These are phyloP conservation scores for Vaucheria bursata DNA, from an alignment of 352 stramenopile genomes.

Conservation along the genomic window DNA sequence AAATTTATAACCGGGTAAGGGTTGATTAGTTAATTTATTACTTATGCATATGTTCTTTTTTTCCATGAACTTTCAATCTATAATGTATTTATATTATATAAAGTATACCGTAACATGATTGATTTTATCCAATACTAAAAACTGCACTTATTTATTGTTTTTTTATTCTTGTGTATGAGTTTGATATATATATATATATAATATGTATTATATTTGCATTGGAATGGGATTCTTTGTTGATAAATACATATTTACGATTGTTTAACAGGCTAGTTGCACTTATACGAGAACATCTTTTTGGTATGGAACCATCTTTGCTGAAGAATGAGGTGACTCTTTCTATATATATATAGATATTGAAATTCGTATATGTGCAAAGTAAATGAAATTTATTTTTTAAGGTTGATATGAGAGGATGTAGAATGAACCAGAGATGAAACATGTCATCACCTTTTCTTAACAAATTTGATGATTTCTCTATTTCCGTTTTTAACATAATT, in stretches of 20 bases:
- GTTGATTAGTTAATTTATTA: neutral
- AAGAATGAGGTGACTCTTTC: conserved; percentile 60
- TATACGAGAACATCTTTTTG: conserved; percentile 57
- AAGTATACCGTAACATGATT: neutral
- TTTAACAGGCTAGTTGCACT: neutral
- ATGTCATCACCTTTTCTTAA: too few species aligned
- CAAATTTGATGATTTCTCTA: too few species aligned
- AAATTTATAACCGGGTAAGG: conserved; percentile 52
- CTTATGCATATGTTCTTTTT: too few species aligned
- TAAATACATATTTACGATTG: too few species aligned
- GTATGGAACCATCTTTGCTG: conserved; percentile 54
- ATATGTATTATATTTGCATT: neutral
- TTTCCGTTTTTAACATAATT: too few species aligned
- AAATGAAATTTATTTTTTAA: too few species aligned
- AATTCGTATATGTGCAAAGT: too few species aligned
- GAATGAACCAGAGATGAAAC: too few species aligned
- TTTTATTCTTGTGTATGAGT: neutral
- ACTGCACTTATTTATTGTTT: neutral
- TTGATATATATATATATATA: neutral
- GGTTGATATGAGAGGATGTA: too few species aligned
- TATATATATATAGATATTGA: too few species aligned
- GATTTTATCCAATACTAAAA: neutral
- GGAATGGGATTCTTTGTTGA: too few species aligned
- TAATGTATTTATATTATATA: neutral
- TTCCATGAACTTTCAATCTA: neutral